phyloP scores from a whole-genome alignment of 441 rosid genomes.

The Adansonia madagascariensis region DNA sequence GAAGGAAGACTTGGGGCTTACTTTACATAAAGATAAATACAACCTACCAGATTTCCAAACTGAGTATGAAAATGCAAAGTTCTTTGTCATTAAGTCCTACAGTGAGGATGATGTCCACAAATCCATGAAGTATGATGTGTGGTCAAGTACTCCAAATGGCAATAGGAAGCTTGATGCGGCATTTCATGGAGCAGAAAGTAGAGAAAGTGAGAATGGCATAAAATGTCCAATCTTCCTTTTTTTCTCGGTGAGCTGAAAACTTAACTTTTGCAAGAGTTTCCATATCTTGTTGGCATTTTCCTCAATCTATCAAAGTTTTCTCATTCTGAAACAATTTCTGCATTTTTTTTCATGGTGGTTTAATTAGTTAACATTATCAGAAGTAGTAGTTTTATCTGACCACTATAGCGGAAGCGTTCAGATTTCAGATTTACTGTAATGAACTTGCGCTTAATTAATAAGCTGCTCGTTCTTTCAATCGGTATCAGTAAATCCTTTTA shows the following conservation, averaged over 20 bases:
- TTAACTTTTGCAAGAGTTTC: neutral
- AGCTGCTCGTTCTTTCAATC: neutral
- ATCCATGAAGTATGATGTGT: constrained; percentile 62
- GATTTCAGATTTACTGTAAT: neutral
- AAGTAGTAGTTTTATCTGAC: neutral
- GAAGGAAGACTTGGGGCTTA: constrained; percentile 40
- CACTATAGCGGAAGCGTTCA: neutral
- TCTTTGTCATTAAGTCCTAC: constrained; percentile 65
- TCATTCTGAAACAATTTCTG: neutral
- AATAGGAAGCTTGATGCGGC: constrained; percentile 65
- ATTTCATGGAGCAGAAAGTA: constrained; percentile 46
- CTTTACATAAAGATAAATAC: constrained; percentile 41
- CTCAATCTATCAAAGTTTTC: neutral
- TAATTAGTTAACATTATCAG: neutral
- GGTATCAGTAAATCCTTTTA: neutral
- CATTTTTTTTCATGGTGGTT: neutral
- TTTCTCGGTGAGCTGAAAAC: constrained; percentile 54
- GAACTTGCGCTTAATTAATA: neutral
- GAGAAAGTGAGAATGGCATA: constrained; percentile 40
- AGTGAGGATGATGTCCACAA: constrained; percentile 70
- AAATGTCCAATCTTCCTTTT: constrained; percentile 61
- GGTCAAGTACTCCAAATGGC: constrained; percentile 64
- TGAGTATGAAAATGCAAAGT: constrained; percentile 51
- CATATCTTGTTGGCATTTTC: neutral
- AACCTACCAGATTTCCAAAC: constrained; percentile 52